A percentile compares a stretch with the other conserved stretches of the same genome.
phyloP scores from a whole-genome alignment of 169 alveolate genomes.

The Plasmodium gonderi region DNA sequence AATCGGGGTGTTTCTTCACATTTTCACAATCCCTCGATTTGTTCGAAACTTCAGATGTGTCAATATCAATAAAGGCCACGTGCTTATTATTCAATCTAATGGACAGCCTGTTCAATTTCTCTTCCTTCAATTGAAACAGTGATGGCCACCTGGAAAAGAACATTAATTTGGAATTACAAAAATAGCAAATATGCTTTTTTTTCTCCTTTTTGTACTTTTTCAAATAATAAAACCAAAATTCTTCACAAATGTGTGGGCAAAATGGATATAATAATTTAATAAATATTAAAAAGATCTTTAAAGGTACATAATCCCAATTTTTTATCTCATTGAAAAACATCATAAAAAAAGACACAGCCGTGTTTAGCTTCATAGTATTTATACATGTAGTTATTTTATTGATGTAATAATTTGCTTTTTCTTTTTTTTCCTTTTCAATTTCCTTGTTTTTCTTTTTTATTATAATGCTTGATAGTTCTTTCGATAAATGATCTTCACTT shows the following conservation, averaged over 20 bases:
- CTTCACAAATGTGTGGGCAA: conserved; percentile 89
- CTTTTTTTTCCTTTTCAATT: conserved; percentile 47
- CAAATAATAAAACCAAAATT: conserved; percentile 79
- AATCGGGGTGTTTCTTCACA: too few species aligned
- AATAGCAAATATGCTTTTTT: conserved; percentile 44
- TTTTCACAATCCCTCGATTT: too few species aligned
- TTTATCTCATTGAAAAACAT: conserved; percentile 53
- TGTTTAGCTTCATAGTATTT: conserved; percentile 81
- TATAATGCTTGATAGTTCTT: conserved; percentile 5
- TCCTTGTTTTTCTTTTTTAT: conserved; percentile 15
- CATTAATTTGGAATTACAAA: conserved; percentile 37
- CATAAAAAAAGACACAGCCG: conserved; percentile 84
- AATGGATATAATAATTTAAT: conserved; percentile 83
- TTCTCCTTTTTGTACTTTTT: conserved; percentile 34
- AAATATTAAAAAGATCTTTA: conserved; percentile 65
- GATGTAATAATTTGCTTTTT: conserved; percentile 66
- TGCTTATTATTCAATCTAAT: conserved; percentile 46
- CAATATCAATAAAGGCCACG: conserved; percentile 17
- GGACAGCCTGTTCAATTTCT: not conserved
- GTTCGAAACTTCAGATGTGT: too few species aligned
- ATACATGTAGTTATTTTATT: conserved; percentile 76
- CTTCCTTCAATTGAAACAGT: conserved; percentile 18
- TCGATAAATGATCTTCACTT: not conserved
- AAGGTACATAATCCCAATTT: conserved; percentile 72
- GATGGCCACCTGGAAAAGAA: conserved; percentile 64